These are phyloP conservation scores for Bretschneidera sinensis DNA, from an alignment of 345 rosid species.

Conservation along the genomic window DNA sequence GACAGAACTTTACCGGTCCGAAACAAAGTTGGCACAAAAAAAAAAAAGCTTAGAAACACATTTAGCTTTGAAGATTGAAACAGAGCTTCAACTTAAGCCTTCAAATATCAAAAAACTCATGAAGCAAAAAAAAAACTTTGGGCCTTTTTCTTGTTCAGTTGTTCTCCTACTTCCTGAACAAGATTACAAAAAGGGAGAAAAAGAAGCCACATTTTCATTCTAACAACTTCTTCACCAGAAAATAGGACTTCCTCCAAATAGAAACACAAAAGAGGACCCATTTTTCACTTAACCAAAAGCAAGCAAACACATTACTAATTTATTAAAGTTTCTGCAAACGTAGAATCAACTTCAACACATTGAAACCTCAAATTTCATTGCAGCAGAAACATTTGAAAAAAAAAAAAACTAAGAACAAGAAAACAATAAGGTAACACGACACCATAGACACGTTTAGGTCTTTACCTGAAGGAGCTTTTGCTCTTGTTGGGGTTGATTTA, in stretches of 20 bases:
- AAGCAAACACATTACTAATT: conserved; percentile 1
- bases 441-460: neutral
- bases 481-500: neutral
- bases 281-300: neutral
- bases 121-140: neutral
- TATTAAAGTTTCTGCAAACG: conserved; percentile 6
- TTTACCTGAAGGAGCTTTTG: conserved; percentile 7
- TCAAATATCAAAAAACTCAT: neutral
- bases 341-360: neutral
- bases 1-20: neutral
- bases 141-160: neutral
- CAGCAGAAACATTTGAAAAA: neutral
- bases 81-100: neutral
- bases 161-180: neutral
- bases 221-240: neutral
- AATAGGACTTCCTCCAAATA: neutral
- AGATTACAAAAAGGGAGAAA: neutral
- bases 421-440: neutral
- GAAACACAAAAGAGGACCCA: neutral
- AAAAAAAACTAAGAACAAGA: neutral
- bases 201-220: conserved; percentile 1
- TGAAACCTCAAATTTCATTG: neutral
- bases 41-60: neutral
- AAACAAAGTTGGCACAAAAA: neutral
- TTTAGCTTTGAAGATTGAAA: neutral